Conservation (phyloP, 2,329 filamentous ascomycete species). For the Helminthosporium solani region DNA sequence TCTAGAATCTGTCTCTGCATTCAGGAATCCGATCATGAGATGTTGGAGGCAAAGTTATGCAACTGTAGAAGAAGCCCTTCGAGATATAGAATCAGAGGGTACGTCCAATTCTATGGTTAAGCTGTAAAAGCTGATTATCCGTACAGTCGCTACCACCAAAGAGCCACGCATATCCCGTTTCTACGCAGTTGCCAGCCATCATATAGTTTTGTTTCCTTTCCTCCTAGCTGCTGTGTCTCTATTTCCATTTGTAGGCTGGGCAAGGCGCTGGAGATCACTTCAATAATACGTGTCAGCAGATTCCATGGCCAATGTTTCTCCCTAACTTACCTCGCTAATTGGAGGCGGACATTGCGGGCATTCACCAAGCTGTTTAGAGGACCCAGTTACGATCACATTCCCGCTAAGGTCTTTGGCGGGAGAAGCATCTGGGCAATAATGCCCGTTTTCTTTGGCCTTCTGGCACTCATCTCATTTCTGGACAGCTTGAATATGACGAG, state of each 20-base stretch:
- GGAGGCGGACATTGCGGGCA: neutral
- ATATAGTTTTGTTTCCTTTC: slow-evolving; percentile 10
- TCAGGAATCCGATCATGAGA: slow-evolving; percentile 9
- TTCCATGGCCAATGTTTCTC: neutral
- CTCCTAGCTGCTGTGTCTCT: slow-evolving; percentile 9
- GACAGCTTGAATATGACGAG: slow-evolving; percentile 4
- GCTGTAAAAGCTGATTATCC: slow-evolving; percentile 4
- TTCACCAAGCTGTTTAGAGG: neutral
- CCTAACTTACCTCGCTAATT: neutral
- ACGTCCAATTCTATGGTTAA: slow-evolving; percentile 9
- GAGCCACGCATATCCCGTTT: slow-evolving; percentile 4
- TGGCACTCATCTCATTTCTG: slow-evolving; percentile 7
- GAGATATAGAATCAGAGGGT: slow-evolving; percentile 11
- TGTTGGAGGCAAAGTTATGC: slow-evolving; percentile 11
- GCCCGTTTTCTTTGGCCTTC: slow-evolving; percentile 9
- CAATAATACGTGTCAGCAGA: neutral
- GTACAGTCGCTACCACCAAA: slow-evolving; percentile 10
- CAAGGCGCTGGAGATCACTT: slow-evolving; percentile 11
- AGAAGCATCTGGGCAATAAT: slow-evolving; percentile 6
- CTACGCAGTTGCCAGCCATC: slow-evolving; percentile 4
- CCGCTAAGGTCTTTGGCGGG: slow-evolving; percentile 6
- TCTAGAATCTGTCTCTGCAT: slow-evolving; percentile 12
- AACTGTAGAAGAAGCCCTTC: slow-evolving; percentile 9
- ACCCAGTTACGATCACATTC: neutral
- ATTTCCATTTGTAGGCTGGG: slow-evolving; percentile 9